These are phyloP conservation scores for Xylaria sp. DNA, from an alignment of 2,329 filamentous ascomycete genomes.

Conservation along the genomic window DNA sequence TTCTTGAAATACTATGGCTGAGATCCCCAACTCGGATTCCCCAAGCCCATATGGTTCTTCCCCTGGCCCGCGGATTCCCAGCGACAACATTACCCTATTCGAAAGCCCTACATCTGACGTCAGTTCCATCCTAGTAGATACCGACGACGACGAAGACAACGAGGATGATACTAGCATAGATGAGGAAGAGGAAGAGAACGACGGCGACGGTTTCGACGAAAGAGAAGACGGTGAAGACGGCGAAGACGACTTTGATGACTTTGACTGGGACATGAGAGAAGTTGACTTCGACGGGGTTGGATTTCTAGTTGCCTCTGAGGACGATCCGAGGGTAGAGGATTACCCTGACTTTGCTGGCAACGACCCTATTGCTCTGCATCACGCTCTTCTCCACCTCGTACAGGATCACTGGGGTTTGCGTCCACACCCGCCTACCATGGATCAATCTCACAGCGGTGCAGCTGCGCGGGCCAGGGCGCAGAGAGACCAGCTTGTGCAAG, in stretches of 20 bases:
- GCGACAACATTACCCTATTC: slow-evolving; percentile 18
- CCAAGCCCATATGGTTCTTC: slow-evolving; percentile 9
- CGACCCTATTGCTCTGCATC: slow-evolving; percentile 13
- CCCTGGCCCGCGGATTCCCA: background rate
- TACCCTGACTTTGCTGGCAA: slow-evolving; percentile 26
- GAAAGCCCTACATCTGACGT: slow-evolving; percentile 9
- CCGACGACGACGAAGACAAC: slow-evolving; percentile 5
- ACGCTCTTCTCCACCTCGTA: slow-evolving; percentile 24
- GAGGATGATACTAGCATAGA: slow-evolving; percentile 13
- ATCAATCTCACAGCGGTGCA: slow-evolving; percentile 6
- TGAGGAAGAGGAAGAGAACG: background rate
- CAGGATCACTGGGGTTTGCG: slow-evolving; percentile 22
- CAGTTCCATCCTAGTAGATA: slow-evolving; percentile 11
- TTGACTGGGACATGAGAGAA: slow-evolving; percentile 30
- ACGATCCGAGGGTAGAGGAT: slow-evolving; percentile 36
- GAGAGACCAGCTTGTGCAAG: slow-evolving; percentile 42
- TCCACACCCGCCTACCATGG: slow-evolving; percentile 19
- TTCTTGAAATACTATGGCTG: slow-evolving; percentile 37
- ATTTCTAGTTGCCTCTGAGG: slow-evolving; percentile 21
- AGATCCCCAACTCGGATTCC: slow-evolving; percentile 38
- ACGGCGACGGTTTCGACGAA: background rate
- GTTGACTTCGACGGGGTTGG: slow-evolving; percentile 22
- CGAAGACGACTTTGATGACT: slow-evolving; percentile 17
- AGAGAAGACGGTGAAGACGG: slow-evolving; percentile 19
- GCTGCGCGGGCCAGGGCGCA: slow-evolving; percentile 14